phyloP scores from a whole-genome alignment of 2,329 filamentous ascomycete genomes.

The Stenocarpella maydis region DNA sequence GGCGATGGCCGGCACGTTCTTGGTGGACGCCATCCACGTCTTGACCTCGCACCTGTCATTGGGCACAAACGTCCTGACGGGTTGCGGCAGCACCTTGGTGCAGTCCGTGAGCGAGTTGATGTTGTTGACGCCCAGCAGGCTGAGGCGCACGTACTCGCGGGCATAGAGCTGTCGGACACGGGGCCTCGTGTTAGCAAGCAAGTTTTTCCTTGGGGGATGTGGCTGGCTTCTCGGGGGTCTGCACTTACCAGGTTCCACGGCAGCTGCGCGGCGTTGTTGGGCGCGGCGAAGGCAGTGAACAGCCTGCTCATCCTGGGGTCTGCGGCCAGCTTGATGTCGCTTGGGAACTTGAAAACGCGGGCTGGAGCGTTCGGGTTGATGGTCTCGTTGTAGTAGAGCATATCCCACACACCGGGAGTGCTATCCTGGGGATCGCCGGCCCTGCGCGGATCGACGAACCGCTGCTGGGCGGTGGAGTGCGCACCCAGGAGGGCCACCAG shows the following conservation, averaged over 20 bases:
- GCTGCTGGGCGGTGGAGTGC: conserved; percentile 60
- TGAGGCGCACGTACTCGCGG: conserved; percentile 53
- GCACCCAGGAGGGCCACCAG: conserved; percentile 64
- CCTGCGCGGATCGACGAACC: conserved; percentile 50
- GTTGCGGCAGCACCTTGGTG: conserved; percentile 46
- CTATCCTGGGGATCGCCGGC: conserved; percentile 58
- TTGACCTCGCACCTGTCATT: conserved; percentile 35
- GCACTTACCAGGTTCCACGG: conserved; percentile 24
- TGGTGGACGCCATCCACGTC: conserved; percentile 22
- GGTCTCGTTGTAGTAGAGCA: conserved; percentile 57
- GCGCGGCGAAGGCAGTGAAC: conserved; percentile 25
- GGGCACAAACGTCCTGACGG: conserved; percentile 20
- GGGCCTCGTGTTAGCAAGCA: background rate
- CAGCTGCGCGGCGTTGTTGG: conserved; percentile 27
- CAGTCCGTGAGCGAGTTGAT: conserved; percentile 55
- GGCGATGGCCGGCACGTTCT: conserved; percentile 20
- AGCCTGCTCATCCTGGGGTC: conserved; percentile 20
- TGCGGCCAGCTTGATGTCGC: conserved; percentile 25
- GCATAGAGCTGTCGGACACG: conserved; percentile 43
- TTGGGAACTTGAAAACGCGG: conserved; percentile 45
- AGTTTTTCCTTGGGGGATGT: too few species aligned
- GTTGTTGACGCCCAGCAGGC: conserved; percentile 54
- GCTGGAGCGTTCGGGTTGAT: conserved; percentile 43
- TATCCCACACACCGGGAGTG: conserved; percentile 62
- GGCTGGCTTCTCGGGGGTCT: background rate